Percentiles rank a stretch among this genome's conserved stretches.
Conservation (phyloP, 257 asterid species). For the Penstemon davidsonii region DNA sequence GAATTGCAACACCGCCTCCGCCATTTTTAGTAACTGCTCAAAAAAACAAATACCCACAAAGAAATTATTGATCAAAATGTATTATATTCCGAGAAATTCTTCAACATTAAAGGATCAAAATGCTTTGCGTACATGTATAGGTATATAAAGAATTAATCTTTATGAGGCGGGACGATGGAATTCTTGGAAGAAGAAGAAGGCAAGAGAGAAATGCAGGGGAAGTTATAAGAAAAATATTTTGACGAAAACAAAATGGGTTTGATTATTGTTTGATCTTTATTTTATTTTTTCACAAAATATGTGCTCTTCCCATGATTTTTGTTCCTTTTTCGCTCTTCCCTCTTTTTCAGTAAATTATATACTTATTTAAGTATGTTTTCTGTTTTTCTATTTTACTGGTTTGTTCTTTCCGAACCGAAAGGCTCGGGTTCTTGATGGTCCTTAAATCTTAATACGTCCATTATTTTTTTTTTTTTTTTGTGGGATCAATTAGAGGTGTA, state of each 20-base stretch:
- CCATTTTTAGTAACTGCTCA: slow-evolving; percentile 43
- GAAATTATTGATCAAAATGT: slow-evolving; percentile 28
- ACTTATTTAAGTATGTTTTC: background rate
- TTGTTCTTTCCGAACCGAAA: slow-evolving; percentile 38
- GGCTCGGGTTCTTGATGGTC: slow-evolving; percentile 41
- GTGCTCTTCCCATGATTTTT: background rate
- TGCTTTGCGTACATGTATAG: slow-evolving; percentile 25
- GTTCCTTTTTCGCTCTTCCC: background rate
- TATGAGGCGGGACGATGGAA: slow-evolving; percentile 25
- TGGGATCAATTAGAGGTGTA: no score
- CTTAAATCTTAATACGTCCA: slow-evolving; percentile 1
- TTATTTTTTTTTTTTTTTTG: background rate
- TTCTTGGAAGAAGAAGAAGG: slow-evolving; percentile 31
- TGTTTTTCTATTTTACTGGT: slow-evolving; percentile 7
- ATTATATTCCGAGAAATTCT: slow-evolving; percentile 17
- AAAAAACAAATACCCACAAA: slow-evolving; percentile 27
- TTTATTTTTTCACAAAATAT: background rate
- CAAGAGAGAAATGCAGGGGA: slow-evolving; percentile 36
- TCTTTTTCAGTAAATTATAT: background rate
- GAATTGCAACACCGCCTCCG: slow-evolving; percentile 53
- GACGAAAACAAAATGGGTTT: slow-evolving; percentile 21
- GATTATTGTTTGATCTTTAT: slow-evolving; percentile 27
- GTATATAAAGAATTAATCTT: slow-evolving; percentile 5
- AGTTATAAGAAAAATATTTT: slow-evolving; percentile 38
- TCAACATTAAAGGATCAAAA: slow-evolving; percentile 29